These are phyloP conservation scores for Huiozyma naganishii DNA, from an alignment of 805 yeast species.

Conservation along the genomic window DNA sequence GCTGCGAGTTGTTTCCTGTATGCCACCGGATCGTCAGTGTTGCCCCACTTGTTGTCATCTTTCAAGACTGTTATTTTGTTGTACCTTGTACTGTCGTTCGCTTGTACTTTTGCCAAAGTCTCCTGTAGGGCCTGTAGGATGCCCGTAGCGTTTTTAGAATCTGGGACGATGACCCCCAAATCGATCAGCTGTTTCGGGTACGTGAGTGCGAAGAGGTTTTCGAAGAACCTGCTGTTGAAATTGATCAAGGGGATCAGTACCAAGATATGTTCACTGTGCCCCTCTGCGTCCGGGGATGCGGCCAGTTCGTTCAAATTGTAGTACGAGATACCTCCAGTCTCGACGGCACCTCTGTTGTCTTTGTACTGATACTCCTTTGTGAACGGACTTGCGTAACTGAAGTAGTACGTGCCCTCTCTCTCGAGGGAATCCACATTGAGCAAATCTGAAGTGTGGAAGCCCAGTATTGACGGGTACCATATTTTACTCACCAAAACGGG, in stretches of 20 bases:
- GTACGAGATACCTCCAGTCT: conserved; percentile 53
- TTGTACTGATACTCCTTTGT: conserved; percentile 33
- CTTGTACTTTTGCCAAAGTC: conserved; percentile 59
- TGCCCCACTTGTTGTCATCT: conserved; percentile 63
- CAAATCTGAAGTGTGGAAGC: too few species aligned
- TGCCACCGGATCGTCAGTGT: conserved; percentile 45
- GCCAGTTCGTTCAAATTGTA: conserved; percentile 68
- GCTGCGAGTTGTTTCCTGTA: conserved; percentile 80
- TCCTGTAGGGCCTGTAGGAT: conserved; percentile 58
- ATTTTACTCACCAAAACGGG: too few species aligned
- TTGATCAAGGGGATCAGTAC: conserved; percentile 77
- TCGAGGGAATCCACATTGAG: conserved; percentile 6
- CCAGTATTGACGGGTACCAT: too few species aligned
- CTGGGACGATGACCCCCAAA: conserved; percentile 80
- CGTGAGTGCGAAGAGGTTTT: conserved; percentile 52
- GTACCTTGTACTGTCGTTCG: conserved; percentile 25
- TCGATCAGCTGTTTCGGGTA: conserved; percentile 76
- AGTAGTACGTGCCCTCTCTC: conserved; percentile 15
- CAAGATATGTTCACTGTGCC: conserved; percentile 66
- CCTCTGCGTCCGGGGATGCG: conserved; percentile 56
- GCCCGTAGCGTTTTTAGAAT: conserved; percentile 63
- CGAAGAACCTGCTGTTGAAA: conserved; percentile 78
- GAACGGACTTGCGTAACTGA: conserved; percentile 14
- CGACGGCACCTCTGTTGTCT: conserved; percentile 2
- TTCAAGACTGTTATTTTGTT: conserved; percentile 74